Evolutionary conservation across 805 yeast genomes (phyloP).

Genomic region (Nakazawaea molendinolei): DNA sequence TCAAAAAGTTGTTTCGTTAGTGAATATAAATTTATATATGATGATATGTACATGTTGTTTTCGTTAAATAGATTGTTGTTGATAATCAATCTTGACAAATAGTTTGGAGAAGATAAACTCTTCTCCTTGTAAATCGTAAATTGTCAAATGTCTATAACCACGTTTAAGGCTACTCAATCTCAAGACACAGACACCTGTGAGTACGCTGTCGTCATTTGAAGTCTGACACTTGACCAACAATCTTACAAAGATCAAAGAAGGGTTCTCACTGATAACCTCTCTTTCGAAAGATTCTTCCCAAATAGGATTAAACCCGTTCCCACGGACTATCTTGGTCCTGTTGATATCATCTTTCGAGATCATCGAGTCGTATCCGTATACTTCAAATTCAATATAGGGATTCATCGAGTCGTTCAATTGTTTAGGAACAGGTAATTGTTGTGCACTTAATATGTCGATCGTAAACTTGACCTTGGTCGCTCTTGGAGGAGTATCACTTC

Average conservation of each 20-base stretch:
- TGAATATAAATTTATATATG: background rate
- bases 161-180: conserved; percentile 57
- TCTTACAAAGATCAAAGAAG: conserved; percentile 49
- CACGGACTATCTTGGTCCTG: conserved; percentile 32
- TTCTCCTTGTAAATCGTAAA: conserved; percentile 77
- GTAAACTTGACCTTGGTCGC: conserved; percentile 18
- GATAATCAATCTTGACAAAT: conserved; percentile 32
- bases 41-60: too few species aligned
- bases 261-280: conserved; percentile 25
- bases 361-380: conserved; percentile 36
- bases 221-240: conserved; percentile 35
- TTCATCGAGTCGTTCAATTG: conserved; percentile 41
- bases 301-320: conserved; percentile 82
- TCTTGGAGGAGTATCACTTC: conserved; percentile 15
- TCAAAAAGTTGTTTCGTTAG: background rate
- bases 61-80: conserved; percentile 2
- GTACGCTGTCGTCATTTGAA: conserved; percentile 15
- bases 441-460: conserved; percentile 67
- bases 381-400: conserved; percentile 58
- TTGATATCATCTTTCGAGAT: background rate
- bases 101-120: conserved; percentile 49
- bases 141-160: conserved; percentile 80
- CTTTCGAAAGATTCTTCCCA: conserved; percentile 63
- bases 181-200: conserved; percentile 53
- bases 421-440: conserved; percentile 70